phyloP scores from a whole-genome alignment of 352 stramenopile species.

The Phytophthora idaei region DNA sequence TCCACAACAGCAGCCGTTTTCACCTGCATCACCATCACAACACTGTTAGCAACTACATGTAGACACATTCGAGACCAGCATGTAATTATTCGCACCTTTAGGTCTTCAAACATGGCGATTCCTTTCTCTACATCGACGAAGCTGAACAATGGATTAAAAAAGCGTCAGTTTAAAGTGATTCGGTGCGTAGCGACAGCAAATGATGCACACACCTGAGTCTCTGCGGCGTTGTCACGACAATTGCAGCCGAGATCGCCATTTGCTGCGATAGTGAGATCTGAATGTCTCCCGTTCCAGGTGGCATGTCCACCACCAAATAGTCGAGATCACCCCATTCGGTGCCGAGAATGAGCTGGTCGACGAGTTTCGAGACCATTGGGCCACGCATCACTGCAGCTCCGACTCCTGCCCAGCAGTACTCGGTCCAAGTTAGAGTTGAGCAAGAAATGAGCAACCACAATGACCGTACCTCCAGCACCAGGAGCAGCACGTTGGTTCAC shows the following conservation, averaged over 20 bases:
- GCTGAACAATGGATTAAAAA: constrained; percentile 38
- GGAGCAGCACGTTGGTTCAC: constrained; percentile 87
- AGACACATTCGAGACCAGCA: background rate
- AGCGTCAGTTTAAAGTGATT: constrained; percentile 5
- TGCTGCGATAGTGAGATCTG: constrained; percentile 98
- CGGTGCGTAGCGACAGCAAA: background rate
- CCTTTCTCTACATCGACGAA: constrained; percentile 99
- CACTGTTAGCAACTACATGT: constrained; percentile 3
- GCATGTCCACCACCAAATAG: constrained; percentile 99
- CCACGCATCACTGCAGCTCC: constrained; percentile 95
- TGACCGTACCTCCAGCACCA: constrained; percentile 59
- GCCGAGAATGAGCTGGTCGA: constrained; percentile 95
- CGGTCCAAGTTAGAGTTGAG: background rate
- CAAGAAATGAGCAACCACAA: background rate
- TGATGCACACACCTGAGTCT: constrained; percentile 78
- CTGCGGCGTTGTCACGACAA: constrained; percentile 99
- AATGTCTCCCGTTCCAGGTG: constrained; percentile 99
- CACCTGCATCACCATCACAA: constrained; percentile 63
- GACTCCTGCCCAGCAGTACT: constrained; percentile 42
- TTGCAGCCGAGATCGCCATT: constrained; percentile 96
- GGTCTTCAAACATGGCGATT: constrained; percentile 98
- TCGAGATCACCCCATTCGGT: constrained; percentile 99
- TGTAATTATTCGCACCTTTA: constrained; percentile 72
- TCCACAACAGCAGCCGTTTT: constrained; percentile 97
- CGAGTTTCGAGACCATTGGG: constrained; percentile 98